phyloP scores from a whole-genome alignment of 176 grass and related monocot species.

The Rhipidocladum racemiflorum region DNA sequence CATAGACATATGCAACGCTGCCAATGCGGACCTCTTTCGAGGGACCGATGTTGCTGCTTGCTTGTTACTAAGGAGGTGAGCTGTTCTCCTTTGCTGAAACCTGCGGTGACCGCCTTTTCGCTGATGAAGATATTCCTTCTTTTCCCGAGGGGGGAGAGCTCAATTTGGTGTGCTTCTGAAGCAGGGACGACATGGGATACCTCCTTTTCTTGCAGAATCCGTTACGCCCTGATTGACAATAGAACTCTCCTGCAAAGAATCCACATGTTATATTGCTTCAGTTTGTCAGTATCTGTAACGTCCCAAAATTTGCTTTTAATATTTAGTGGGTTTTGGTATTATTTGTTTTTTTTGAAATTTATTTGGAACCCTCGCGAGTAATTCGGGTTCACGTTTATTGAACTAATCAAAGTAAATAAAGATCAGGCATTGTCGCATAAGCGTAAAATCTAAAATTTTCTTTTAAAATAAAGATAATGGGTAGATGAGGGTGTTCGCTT shows the following conservation, averaged over 20 bases:
- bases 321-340: too few species aligned
- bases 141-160: constrained; percentile 26
- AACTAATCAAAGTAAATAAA: too few species aligned
- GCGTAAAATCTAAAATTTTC: too few species aligned
- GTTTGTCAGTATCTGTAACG: background rate
- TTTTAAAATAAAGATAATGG: too few species aligned
- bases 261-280: background rate
- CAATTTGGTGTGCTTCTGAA: constrained; percentile 39
- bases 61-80: constrained; percentile 33
- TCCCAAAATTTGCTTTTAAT: too few species aligned
- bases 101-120: constrained; percentile 9
- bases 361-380: too few species aligned
- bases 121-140: constrained; percentile 10
- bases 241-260: constrained; percentile 54
- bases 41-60: constrained; percentile 14
- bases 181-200: constrained; percentile 28
- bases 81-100: constrained; percentile 55
- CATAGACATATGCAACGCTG: constrained; percentile 33
- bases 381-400: too few species aligned
- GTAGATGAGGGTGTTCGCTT: too few species aligned
- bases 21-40: constrained; percentile 28
- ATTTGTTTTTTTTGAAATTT: too few species aligned
- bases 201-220: constrained; percentile 37
- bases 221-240: constrained; percentile 44
- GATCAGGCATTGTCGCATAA: too few species aligned